Evolutionary conservation across 768 basidiomycete genomes (phyloP), one percentile per base, ranked within the genome.

Genomic region (Hemileccinum rubropunctum): DNA sequence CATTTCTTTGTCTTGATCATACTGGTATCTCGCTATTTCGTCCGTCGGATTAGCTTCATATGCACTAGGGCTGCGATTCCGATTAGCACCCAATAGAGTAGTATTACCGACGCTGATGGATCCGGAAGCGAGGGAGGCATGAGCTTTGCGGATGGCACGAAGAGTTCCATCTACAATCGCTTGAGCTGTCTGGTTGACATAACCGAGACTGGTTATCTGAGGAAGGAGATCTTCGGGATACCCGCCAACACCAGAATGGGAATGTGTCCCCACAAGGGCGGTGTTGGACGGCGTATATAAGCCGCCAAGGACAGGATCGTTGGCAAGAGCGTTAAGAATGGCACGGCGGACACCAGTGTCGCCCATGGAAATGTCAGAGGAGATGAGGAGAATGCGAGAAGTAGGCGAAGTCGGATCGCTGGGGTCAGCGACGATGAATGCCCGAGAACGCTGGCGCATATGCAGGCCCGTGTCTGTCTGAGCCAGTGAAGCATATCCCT

Each of bases 361-460:
- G 11, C 88, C 88, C 84, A 90, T 88, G 36, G 82, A 86, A 44
- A 89, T 88, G 62, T 91, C 88, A n/a, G 86, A 76, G 56, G 88
- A 89, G 66, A 90, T 81, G 62, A 88, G 86, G 20, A 90, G 80
- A 40, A 90, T 60, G 41, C 86, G 77, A 56, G 85, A 80, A 33
- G 75, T 66, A 3, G 84, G 68, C 26, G 52, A 62, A 11, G 73
- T 66, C 4, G 50, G 48, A 21, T 61, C 47, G 4, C 32, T 48
- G 26, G 39, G 77, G 59, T 21, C 80, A 68, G 84, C 87, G 15
- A 91, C 68, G 52, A 91, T 85, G 61, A 82, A 91, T 0, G 86
- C 87, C 17, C 89, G 83, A 58, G 82, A 84, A 46, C 84, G 80
- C 64, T 90, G 81, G 14, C 89, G 77, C 85, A 89, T 83, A 64